Percentiles rank a stretch among this genome's conserved stretches.
Conservation (phyloP, 2,329 filamentous ascomycete genomes). For the Dothidotthia symphoricarpi region DNA sequence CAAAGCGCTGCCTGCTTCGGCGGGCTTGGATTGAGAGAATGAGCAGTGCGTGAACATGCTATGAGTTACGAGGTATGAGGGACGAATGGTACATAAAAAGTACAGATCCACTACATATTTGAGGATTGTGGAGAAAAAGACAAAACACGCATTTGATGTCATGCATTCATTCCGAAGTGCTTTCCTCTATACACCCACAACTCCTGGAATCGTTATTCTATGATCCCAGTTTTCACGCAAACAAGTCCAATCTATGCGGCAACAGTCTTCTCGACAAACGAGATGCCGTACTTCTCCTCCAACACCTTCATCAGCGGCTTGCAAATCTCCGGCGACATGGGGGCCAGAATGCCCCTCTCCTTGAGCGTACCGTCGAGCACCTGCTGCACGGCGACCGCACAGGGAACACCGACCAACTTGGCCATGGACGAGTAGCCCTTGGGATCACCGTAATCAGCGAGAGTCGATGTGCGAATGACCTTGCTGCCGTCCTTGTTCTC, state of each 20-base stretch:
- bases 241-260: constrained; percentile 17
- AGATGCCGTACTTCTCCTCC: constrained; percentile 73
- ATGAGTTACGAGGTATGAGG: not conserved
- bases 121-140: too few relatives aligned
- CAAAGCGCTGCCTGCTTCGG: constrained; percentile 26
- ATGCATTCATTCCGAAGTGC: constrained; percentile 4
- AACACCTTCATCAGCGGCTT: constrained; percentile 74
- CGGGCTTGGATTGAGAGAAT: constrained; percentile 32
- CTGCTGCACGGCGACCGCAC: constrained; percentile 71
- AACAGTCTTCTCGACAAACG: constrained; percentile 66
- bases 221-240: constrained; percentile 1
- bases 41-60: not conserved
- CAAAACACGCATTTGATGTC: too few relatives aligned
- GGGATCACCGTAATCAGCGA: constrained; percentile 78
- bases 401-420: constrained; percentile 74
- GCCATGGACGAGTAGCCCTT: constrained; percentile 82
- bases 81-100: too few relatives aligned
- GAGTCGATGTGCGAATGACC: constrained; percentile 76
- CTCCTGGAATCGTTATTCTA: constrained; percentile 8
- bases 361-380: constrained; percentile 72
- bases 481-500: constrained; percentile 75
- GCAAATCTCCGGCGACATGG: constrained; percentile 70
- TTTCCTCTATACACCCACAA: constrained; percentile 20
- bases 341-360: constrained; percentile 73
- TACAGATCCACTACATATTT: too few relatives aligned